Evolutionary conservation across 2,329 filamentous ascomycete genomes (phyloP).

Genomic region (Huntiella abstrusa): DNA sequence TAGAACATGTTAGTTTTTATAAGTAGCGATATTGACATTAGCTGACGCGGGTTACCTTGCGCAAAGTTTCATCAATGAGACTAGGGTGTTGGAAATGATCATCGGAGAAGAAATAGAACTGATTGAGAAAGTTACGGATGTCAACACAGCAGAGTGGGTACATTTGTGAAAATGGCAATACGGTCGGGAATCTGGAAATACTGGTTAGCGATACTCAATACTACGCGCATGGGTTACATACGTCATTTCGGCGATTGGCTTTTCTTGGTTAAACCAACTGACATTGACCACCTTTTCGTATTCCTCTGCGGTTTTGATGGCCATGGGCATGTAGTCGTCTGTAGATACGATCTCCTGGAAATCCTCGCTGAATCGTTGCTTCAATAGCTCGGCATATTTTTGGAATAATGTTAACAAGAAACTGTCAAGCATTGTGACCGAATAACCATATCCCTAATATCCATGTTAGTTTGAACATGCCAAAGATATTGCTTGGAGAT

Average conservation of each 20-base stretch:
- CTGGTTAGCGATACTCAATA: background rate
- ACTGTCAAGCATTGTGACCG: constrained; percentile 60
- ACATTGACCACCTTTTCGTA: constrained; percentile 93
- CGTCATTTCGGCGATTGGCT: constrained; percentile 53
- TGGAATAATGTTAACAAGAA: constrained; percentile 81
- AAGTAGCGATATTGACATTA: background rate
- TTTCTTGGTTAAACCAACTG: constrained; percentile 86
- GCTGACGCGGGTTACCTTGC: constrained; percentile 33
- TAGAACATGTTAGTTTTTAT: background rate
- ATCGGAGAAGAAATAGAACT: constrained; percentile 95
- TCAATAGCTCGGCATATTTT: constrained; percentile 82
- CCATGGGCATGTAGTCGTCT: constrained; percentile 99
- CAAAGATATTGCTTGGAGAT: background rate
- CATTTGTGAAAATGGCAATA: constrained; percentile 98
- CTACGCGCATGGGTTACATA: constrained; percentile 23
- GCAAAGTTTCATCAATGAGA: constrained; percentile 79
- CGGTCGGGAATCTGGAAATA: constrained; percentile 59
- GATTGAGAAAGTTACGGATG: constrained; percentile 90
- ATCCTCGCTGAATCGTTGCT: constrained; percentile 80
- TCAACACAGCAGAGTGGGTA: constrained; percentile 97
- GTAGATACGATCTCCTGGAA: constrained; percentile 86
- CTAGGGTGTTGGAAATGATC: constrained; percentile 85
- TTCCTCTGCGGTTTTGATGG: constrained; percentile 73
- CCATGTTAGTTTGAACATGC: background rate
- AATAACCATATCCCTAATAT: constrained; percentile 67